These are phyloP conservation scores for Casuarina glauca DNA, from an alignment of 306 rosid genomes.

Conservation along the genomic window DNA sequence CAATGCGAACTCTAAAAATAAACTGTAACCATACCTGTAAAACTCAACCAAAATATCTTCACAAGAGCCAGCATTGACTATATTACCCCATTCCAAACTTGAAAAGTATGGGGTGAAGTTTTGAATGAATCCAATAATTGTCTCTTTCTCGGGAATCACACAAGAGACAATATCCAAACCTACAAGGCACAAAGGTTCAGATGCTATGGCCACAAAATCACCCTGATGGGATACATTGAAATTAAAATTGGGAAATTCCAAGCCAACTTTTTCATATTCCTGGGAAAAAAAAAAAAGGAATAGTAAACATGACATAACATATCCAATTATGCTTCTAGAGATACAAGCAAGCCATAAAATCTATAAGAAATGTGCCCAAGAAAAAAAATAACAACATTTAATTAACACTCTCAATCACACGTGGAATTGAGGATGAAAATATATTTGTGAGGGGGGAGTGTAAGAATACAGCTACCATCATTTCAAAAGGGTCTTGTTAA, in stretches of 20 bases:
- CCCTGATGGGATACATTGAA: constrained; percentile 92
- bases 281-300: constrained; percentile 32
- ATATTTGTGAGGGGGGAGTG: background rate
- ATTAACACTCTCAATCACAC: background rate
- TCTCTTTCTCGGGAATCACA: constrained; percentile 58
- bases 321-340: background rate
- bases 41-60: constrained; percentile 60
- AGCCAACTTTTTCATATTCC: constrained; percentile 41
- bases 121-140: constrained; percentile 45
- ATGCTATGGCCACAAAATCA: constrained; percentile 86
- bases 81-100: constrained; percentile 69
- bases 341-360: background rate
- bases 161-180: constrained; percentile 78
- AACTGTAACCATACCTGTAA: constrained; percentile 54
- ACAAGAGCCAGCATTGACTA: constrained; percentile 54
- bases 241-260: constrained; percentile 75
- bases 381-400: background rate
- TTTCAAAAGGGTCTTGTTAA: background rate
- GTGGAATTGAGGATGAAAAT: background rate
- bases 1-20: constrained; percentile 7
- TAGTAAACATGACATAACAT: background rate
- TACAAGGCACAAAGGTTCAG: constrained; percentile 84
- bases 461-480: background rate
- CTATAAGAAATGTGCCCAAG: background rate
- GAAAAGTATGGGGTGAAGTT: constrained; percentile 74